Evolutionary conservation across 768 basidiomycete genomes (phyloP), one percentile per base, ranked within the genome.

Genomic region (Hirschioporus abietinus): DNA sequence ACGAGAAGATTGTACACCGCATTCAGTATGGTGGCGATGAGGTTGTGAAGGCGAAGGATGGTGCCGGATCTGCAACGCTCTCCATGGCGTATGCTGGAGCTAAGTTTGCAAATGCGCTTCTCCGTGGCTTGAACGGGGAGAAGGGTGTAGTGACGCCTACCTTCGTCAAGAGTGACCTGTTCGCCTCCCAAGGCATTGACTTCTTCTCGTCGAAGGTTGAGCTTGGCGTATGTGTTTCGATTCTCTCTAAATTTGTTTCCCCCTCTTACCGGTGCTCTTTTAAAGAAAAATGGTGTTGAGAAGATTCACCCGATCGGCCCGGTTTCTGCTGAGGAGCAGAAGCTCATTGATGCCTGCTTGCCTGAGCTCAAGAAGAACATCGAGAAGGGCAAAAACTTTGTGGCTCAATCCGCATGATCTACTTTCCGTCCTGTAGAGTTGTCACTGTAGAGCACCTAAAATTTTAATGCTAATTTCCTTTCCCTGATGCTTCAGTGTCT

Each of bases 11-110:
- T 69, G 90, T 99, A 65, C 80, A 96, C 82, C 87, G 96, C 66
- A 98, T 99, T 75, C 96, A 99, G 77, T 99, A 87, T 72, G 96
- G 96, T 76, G 96, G 96, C 79, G 96, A 99, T 73, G 96, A 98
- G 80, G 96, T 98, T 69, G 96, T 99, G 75, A 90, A 97, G 84
- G 96, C 96, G 63, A 99, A 99, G 85, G 95, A 96, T 70, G 89
- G 90, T 70, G 87, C 89, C 57, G 90, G 89, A 64, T 86, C 84
- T 58, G 89, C 89, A 36, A 91, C 89, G 27, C 84, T 91, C 66
- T 89, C 88, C 65, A 91, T 91, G 90, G 88, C 88, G 15, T 89
- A 87, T 74, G 88, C 90, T 65, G 89, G 87, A 71, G 88, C 89
- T 74, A 86, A 86, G 78, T 91, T 90, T 76, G 79, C 90, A 65